These are phyloP conservation scores for Aegilops speltoides DNA, from an alignment of 176 grass and related monocot genomes.

Conservation along the genomic window DNA sequence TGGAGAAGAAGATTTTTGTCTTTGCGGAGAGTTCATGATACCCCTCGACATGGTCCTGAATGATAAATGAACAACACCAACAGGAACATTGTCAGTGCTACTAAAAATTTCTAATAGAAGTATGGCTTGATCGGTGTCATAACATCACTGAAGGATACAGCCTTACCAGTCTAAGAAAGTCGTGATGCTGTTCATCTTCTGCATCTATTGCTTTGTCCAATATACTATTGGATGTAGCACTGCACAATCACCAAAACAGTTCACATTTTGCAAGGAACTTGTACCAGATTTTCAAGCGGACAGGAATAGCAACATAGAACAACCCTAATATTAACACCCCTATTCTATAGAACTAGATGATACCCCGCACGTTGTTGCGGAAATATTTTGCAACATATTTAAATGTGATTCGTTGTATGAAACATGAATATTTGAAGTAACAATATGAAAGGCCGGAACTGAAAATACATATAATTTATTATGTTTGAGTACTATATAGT, in stretches of 20 bases:
- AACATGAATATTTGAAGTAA: no score
- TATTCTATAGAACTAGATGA: background rate
- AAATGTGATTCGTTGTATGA: no score
- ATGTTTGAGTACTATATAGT: no score
- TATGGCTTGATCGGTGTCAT: background rate
- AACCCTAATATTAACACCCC: background rate
- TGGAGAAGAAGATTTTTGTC: slow-evolving; percentile 97
- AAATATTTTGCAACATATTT: no score
- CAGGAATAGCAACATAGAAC: slow-evolving; percentile 4
- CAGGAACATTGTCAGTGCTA: slow-evolving; percentile 21
- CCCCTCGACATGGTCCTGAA: slow-evolving; percentile 88
- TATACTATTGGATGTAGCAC: slow-evolving; percentile 93
- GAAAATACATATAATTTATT: no score
- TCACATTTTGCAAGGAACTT: background rate
- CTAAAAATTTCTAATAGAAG: background rate
- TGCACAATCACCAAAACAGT: slow-evolving; percentile 34
- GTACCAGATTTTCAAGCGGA: slow-evolving; percentile 8
- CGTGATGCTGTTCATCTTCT: slow-evolving; percentile 81
- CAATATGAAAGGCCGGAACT: no score
- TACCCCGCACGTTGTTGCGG: no score
- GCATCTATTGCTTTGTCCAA: slow-evolving; percentile 90
- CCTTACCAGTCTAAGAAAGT: slow-evolving; percentile 88
- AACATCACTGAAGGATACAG: slow-evolving; percentile 10
- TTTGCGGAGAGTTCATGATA: slow-evolving; percentile 98
- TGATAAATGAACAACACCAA: background rate